phyloP scores from a whole-genome alignment of 2,329 filamentous ascomycete species.

The Colletotrichum theobromicola region DNA sequence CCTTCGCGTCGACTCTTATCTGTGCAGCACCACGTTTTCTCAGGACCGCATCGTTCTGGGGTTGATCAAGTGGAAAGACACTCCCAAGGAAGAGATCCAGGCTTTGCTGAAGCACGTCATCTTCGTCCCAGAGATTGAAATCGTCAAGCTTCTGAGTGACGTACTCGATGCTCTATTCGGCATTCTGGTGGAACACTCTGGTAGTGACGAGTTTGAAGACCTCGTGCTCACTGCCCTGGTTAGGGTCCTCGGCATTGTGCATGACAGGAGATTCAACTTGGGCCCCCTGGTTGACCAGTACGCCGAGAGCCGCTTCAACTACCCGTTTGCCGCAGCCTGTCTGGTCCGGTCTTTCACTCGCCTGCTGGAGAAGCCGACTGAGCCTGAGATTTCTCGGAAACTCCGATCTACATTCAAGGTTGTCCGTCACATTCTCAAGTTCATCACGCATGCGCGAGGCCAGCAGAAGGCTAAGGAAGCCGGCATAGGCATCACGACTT shows the following conservation, averaged over 20 bases:
- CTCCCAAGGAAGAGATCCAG: conserved; percentile 73
- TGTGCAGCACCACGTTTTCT: conserved; percentile 94
- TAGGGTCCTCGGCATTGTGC: conserved; percentile 88
- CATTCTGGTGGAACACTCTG: conserved; percentile 88
- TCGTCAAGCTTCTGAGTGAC: conserved; percentile 90
- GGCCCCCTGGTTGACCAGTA: conserved; percentile 91
- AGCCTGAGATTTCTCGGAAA: conserved; percentile 82
- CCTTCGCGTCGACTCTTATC: conserved; percentile 80
- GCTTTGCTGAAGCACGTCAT: conserved; percentile 81
- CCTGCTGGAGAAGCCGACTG: conserved; percentile 80
- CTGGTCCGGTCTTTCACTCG: conserved; percentile 86
- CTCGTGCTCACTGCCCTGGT: conserved; percentile 90
- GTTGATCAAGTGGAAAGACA: conserved; percentile 84
- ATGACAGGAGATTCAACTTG: conserved; percentile 92
- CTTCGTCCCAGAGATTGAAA: conserved; percentile 96
- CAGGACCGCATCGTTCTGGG: conserved; percentile 88
- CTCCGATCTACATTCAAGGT: conserved; percentile 94
- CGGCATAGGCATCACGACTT: conserved; percentile 81
- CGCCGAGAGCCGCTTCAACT: conserved; percentile 86
- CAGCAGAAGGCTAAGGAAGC: conserved; percentile 90
- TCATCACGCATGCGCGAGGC: conserved; percentile 87
- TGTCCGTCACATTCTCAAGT: conserved; percentile 88
- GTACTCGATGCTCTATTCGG: conserved; percentile 92
- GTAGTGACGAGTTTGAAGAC: conserved; percentile 91
- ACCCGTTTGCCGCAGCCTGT: conserved; percentile 89